Evolutionary conservation across 306 rosid species (phyloP).

Genomic region (Arachis hypogaea): DNA sequence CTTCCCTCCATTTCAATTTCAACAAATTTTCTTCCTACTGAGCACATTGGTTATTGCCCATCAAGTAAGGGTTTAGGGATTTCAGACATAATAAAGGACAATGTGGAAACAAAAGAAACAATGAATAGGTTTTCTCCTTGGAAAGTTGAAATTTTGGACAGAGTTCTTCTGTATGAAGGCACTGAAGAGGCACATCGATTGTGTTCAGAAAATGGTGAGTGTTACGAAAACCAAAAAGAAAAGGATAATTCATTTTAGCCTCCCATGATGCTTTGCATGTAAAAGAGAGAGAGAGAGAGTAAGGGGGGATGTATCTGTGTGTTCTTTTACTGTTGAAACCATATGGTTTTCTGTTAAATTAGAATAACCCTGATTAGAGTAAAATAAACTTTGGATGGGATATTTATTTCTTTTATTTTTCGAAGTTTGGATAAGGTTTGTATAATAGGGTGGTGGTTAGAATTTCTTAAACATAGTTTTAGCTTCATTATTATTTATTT

Average conservation of each 20-base stretch:
- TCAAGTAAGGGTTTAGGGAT: slow-evolving; percentile 48
- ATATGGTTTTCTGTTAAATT: slow-evolving; percentile 7
- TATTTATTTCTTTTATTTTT: slow-evolving; percentile 27
- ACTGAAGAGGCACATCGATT: slow-evolving; percentile 74
- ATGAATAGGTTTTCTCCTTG: slow-evolving; percentile 59
- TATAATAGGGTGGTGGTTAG: slow-evolving; percentile 19
- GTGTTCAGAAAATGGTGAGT: slow-evolving; percentile 89
- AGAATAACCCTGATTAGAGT: slow-evolving; percentile 8
- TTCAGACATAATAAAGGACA: slow-evolving; percentile 50
- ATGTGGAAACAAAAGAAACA: slow-evolving; percentile 53
- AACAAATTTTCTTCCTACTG: slow-evolving; percentile 67
- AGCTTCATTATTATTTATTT: slow-evolving; percentile 42
- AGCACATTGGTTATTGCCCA: slow-evolving; percentile 59
- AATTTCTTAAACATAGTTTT: slow-evolving; percentile 27
- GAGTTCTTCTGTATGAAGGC: slow-evolving; percentile 83
- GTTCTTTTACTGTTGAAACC: not conserved
- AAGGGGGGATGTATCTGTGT: not conserved
- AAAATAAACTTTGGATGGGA: not conserved
- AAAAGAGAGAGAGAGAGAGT: not conserved
- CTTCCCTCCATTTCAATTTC: slow-evolving; percentile 74
- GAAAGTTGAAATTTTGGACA: slow-evolving; percentile 85
- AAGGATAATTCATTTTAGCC: slow-evolving; percentile 9
- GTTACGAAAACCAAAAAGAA: slow-evolving; percentile 21
- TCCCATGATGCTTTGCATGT: slow-evolving; percentile 7
- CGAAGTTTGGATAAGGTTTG: slow-evolving; percentile 18